phyloP scores from a whole-genome alignment of 2,329 filamentous ascomycete genomes.

The Paraphoma chrysanthemicola region DNA sequence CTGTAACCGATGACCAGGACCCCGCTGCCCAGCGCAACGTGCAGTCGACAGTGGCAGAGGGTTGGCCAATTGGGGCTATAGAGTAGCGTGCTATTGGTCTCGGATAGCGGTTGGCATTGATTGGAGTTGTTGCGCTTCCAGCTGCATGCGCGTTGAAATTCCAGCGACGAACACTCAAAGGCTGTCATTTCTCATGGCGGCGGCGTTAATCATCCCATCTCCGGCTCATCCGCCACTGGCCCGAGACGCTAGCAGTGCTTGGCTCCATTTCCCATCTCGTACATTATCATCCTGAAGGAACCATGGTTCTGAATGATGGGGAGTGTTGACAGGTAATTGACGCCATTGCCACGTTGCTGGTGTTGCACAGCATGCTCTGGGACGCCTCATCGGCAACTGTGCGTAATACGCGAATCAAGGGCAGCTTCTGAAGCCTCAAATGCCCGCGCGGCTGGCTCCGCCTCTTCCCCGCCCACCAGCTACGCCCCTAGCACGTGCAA shows the following conservation, averaged over 20 bases:
- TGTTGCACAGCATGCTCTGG: not conserved
- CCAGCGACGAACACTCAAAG: not conserved
- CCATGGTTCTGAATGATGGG: not conserved
- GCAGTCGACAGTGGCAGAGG: not conserved
- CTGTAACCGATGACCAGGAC: slow-evolving; percentile 4
- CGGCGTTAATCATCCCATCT: not conserved
- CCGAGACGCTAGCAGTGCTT: not conserved
- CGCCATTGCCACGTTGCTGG: not conserved
- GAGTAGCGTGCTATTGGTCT: not conserved
- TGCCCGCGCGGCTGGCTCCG: slow-evolving; percentile 5
- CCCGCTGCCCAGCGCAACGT: not conserved
- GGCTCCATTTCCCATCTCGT: not conserved
- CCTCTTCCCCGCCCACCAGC: slow-evolving; percentile 3
- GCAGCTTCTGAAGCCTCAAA: not conserved
- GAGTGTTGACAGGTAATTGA: not conserved
- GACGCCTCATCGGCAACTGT: not conserved
- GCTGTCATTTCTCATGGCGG: not conserved
- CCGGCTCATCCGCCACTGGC: not conserved
- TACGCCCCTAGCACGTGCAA: not conserved
- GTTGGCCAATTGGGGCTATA: not conserved
- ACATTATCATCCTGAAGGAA: not conserved
- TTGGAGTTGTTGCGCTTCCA: not conserved
- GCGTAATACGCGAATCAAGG: not conserved
- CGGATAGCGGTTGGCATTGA: not conserved
- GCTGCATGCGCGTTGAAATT: not conserved